These are phyloP conservation scores for Sarocladium oryzae DNA, from an alignment of 2,329 filamentous ascomycete genomes.

Conservation along the genomic window DNA sequence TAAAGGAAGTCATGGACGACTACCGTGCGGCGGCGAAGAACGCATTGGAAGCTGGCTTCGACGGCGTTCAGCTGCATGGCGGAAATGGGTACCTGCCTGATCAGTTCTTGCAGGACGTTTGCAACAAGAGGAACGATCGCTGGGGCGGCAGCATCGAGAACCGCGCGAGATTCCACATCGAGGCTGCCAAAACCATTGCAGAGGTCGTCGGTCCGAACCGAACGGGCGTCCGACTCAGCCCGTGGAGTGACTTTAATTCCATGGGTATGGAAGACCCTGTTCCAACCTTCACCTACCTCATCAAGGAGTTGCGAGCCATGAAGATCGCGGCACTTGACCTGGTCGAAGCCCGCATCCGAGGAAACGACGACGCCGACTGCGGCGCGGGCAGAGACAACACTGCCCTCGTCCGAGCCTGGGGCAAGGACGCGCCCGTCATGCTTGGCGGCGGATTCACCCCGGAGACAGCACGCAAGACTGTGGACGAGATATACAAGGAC, in stretches of 20 bases:
- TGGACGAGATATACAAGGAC: slow-evolving; percentile 11
- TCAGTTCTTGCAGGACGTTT: slow-evolving; percentile 48
- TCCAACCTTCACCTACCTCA: slow-evolving; percentile 51
- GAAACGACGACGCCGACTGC: slow-evolving; percentile 25
- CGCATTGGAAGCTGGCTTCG: slow-evolving; percentile 56
- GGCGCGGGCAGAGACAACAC: slow-evolving; percentile 10
- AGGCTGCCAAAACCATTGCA: slow-evolving; percentile 33
- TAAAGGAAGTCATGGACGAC: slow-evolving; percentile 51
- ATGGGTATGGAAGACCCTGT: slow-evolving; percentile 50
- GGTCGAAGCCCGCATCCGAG: slow-evolving; percentile 45
- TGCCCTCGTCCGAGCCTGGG: slow-evolving; percentile 18
- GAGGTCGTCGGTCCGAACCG: slow-evolving; percentile 37
- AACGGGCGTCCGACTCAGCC: slow-evolving; percentile 45
- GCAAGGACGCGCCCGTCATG: slow-evolving; percentile 18
- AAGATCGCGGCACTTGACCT: slow-evolving; percentile 52
- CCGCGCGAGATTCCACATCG: slow-evolving; percentile 37
- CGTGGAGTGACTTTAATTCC: slow-evolving; percentile 50
- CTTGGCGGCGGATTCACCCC: slow-evolving; percentile 20
- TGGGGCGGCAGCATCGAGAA: slow-evolving; percentile 47
- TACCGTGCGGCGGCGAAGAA: slow-evolving; percentile 47
- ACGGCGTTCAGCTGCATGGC: slow-evolving; percentile 56
- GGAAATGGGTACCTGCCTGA: slow-evolving; percentile 53
- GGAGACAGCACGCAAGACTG: slow-evolving; percentile 13
- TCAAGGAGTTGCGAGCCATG: slow-evolving; percentile 42
- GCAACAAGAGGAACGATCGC: slow-evolving; percentile 41